Conservation (phyloP, 371 early-diverging fungal genomes). For the Mucor plumbeus region DNA sequence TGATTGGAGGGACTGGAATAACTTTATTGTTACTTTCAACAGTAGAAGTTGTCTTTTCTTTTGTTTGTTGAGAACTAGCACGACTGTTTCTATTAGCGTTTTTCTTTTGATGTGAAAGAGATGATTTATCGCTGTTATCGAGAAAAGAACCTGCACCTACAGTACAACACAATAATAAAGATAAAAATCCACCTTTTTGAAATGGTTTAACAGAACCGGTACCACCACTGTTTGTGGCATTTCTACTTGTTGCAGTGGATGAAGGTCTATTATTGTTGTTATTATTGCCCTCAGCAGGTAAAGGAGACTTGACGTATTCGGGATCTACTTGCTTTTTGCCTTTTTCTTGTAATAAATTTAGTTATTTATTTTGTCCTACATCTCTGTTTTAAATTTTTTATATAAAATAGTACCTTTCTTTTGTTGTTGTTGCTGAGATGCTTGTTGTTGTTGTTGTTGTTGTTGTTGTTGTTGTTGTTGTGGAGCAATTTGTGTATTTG, state of each 20-base stretch:
- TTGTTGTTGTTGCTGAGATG: constrained; percentile 6
- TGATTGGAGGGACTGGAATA: constrained; percentile 17
- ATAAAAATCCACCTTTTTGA: constrained; percentile 38
- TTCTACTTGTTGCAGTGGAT: constrained; percentile 20
- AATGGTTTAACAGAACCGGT: constrained; percentile 31
- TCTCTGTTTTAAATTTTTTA: constrained; percentile 6
- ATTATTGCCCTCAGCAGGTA: constrained; percentile 8
- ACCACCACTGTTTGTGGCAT: not conserved
- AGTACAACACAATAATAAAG: constrained; percentile 37
- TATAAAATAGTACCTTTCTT: constrained; percentile 17
- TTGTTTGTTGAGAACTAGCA: constrained; percentile 16
- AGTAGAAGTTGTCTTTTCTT: constrained; percentile 9
- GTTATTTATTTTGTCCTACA: constrained; percentile 33
- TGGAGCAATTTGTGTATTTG: constrained; percentile 25
- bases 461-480: constrained; percentile 2
- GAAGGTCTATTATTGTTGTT: constrained; percentile 17
- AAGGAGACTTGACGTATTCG: constrained; percentile 38
- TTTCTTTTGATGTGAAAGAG: constrained; percentile 21
- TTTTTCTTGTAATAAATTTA: constrained; percentile 18
- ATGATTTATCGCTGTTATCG: constrained; percentile 42
- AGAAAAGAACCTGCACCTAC: constrained; percentile 39
- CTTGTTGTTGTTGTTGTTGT: constrained; percentile 7
- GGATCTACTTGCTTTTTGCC: constrained; percentile 37
- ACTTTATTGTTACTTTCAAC: constrained; percentile 5
- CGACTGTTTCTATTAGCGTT: constrained; percentile 19